A percentile compares a stretch with the other conserved stretches of the same genome.
phyloP scores from a whole-genome alignment of 441 rosid genomes.

The Adansonia rubrostipa region DNA sequence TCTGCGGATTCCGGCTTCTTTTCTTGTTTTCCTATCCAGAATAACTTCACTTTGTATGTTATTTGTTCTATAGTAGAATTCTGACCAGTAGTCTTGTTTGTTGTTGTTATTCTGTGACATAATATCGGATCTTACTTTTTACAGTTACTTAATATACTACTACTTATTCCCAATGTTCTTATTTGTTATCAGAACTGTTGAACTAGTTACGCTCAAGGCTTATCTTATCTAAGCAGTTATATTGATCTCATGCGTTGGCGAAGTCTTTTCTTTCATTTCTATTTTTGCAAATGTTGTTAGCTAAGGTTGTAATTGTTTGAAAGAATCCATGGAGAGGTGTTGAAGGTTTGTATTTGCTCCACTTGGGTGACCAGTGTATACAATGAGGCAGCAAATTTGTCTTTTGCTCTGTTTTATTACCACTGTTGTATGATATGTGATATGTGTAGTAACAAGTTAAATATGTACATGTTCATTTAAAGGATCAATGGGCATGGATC shows the following conservation, averaged over 20 bases:
- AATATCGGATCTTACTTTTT: neutral
- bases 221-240: neutral
- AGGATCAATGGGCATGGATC: neutral
- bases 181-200: neutral
- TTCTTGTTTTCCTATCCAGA: neutral
- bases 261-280: neutral
- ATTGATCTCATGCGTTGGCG: neutral
- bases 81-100: neutral
- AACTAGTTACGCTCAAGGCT: neutral
- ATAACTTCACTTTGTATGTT: constrained; percentile 9
- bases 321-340: neutral
- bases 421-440: constrained; percentile 2
- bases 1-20: neutral
- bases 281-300: neutral
- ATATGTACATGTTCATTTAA: neutral
- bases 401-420: neutral
- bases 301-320: neutral
- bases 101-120: neutral
- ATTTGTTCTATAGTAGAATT: neutral
- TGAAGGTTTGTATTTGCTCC: neutral
- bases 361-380: neutral
- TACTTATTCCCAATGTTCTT: neutral
- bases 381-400: neutral
- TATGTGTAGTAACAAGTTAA: neutral
- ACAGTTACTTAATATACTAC: neutral